Evolutionary conservation across 2,329 filamentous ascomycete genomes (phyloP), one percentile per base, ranked within the genome.

Genomic region (Macrophomina phaseolina): DNA sequence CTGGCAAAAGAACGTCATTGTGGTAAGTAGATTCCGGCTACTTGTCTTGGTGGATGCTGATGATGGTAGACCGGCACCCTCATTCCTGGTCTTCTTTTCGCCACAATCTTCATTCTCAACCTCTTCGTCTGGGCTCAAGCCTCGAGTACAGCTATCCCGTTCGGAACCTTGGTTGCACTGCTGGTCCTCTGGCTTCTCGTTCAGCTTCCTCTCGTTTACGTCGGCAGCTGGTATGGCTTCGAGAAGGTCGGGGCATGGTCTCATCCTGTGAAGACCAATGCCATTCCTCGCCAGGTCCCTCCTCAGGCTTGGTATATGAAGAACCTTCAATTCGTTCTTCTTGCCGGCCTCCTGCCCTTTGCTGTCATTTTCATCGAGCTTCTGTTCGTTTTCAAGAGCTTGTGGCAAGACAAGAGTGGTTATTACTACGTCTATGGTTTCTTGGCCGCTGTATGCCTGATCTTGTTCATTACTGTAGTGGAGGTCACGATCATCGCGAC

Each of bases 381-480:
- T 14, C 84, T 94, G 49, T 95, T 94, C 76, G 89, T 95, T 60
- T 95, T 96, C 79, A 91, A 93, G 80, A 93, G 90, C 58, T 78
- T 96, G 40, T 95, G 92, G 91, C 90, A 94, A 77, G 93, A 96
- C 79, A 96, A 96, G 82, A 93, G 89, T 74, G 92, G 91, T 6
- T 96, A 94, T 78, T 97, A 97, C 80, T 97, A 97, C 78, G 89
- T 96, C 28, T 97, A 95, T 75, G 93, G 93, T 11, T 97, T 94
- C 81, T 79, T 95, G 69, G 89, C 89, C 7, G 88, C 93, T 16
- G 90, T 95, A 9, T 89, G 85, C 30, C 81, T 87, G 11, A 90
- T 95, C 67, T 80, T 95, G 8, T 83, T 93, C 36, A 78, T 95
- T 49, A 93, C 91, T 0, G 87, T 97, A 36, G 88, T 92, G 71